Evolutionary conservation across 495 filamentous ascomycete species (phyloP).

Genomic region (Penicillium odoratum): DNA sequence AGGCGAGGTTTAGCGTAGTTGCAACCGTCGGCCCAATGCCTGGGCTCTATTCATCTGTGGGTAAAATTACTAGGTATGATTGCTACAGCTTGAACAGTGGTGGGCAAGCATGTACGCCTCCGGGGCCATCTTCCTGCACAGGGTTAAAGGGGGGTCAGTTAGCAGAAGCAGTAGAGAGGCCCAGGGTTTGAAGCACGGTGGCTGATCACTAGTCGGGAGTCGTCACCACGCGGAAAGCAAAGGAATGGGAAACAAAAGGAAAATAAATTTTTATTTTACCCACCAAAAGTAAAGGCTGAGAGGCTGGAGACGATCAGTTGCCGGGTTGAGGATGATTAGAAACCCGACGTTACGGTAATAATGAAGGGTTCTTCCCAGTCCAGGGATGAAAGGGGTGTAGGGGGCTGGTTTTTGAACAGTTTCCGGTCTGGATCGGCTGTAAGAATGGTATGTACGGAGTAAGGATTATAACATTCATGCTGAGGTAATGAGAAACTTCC

Average conservation of each 20-base stretch:
- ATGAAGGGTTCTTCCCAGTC: slow-evolving; percentile 7
- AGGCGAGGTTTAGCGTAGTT: slow-evolving; percentile 37
- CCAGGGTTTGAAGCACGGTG: slow-evolving; percentile 28
- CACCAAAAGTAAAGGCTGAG: neutral
- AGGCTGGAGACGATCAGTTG: slow-evolving; percentile 16
- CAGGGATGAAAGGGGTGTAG: slow-evolving; percentile 14
- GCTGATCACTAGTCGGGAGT: slow-evolving; percentile 31
- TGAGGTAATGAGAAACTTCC: slow-evolving; percentile 3
- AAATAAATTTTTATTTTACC: too few species aligned
- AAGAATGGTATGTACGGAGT: slow-evolving; percentile 14
- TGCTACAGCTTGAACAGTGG: slow-evolving; percentile 15
- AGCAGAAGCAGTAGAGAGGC: slow-evolving; percentile 14
- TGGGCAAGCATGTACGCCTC: slow-evolving; percentile 30
- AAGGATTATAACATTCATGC: slow-evolving; percentile 7
- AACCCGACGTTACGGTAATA: slow-evolving; percentile 16
- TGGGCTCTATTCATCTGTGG: neutral
- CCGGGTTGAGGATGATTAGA: slow-evolving; percentile 7
- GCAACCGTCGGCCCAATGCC: slow-evolving; percentile 33
- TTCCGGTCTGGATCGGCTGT: slow-evolving; percentile 3
- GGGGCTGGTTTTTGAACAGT: neutral
- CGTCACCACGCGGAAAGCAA: slow-evolving; percentile 29
- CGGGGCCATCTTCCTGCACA: slow-evolving; percentile 19
- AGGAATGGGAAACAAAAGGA: slow-evolving; percentile 29
- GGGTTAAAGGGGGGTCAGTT: slow-evolving; percentile 25
- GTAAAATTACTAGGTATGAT: slow-evolving; percentile 15